Conservation (phyloP, 805 yeast genomes). For the Candida arabinofermentans region DNA sequence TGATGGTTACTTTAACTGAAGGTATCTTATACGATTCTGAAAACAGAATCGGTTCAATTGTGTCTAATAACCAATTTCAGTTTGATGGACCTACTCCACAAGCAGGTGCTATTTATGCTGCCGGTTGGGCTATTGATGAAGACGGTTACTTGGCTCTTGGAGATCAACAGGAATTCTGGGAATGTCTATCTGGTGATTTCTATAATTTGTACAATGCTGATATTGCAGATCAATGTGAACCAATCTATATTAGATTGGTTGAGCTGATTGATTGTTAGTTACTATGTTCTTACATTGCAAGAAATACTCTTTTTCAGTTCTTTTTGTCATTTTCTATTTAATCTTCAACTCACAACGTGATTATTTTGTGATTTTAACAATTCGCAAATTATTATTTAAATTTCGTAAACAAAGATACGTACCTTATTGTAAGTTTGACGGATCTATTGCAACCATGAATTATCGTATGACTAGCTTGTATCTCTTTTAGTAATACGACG, state of each 20-base stretch:
- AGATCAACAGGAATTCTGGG: constrained; percentile 36
- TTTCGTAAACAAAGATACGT: no score
- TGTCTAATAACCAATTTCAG: constrained; percentile 50
- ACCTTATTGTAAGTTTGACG: no score
- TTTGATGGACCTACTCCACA: constrained; percentile 31
- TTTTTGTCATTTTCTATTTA: no score
- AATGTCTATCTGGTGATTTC: constrained; percentile 44
- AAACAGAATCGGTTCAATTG: constrained; percentile 46
- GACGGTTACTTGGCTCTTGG: constrained; percentile 41
- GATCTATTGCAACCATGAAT: no score
- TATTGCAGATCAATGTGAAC: constrained; percentile 41
- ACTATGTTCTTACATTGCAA: no score
- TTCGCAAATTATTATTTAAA: no score
- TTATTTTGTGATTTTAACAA: no score
- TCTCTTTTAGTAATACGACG: no score
- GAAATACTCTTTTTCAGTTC: no score
- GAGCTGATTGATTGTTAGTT: constrained; percentile 51
- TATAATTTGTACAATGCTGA: constrained; percentile 44
- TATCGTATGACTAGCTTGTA: no score
- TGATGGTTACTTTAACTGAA: constrained; percentile 34
- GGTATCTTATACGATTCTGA: constrained; percentile 36
- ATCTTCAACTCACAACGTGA: no score
- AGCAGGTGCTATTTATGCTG: constrained; percentile 24
- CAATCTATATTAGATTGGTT: constrained; percentile 51
- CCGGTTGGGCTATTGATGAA: constrained; percentile 36